Conservation (phyloP, 2,329 filamentous ascomycete species). For the Mycosphaerella sp. region DNA sequence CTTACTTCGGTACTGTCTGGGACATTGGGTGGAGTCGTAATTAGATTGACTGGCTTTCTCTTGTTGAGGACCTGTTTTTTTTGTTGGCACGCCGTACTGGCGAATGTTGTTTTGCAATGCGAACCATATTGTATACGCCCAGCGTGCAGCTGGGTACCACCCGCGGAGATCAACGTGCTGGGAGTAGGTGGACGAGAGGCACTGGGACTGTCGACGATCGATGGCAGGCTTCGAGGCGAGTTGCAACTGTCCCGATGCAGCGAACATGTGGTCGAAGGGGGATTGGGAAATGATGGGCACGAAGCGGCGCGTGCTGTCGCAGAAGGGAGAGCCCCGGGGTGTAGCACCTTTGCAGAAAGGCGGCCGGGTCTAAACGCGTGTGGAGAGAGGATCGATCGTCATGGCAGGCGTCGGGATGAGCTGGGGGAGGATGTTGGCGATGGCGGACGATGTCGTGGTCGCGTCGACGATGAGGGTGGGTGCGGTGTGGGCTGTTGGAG, state of each 20-base stretch:
- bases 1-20: constrained; percentile 79
- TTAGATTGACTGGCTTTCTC: constrained; percentile 83
- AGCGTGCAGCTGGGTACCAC: constrained; percentile 21
- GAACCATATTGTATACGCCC: constrained; percentile 23
- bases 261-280: constrained; percentile 4
- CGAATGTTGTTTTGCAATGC: constrained; percentile 8
- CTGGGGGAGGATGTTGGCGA: not conserved
- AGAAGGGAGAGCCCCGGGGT: constrained; percentile 5
- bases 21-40: constrained; percentile 63
- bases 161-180: constrained; percentile 8
- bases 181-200: constrained; percentile 48
- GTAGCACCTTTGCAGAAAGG: constrained; percentile 1
- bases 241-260: not conserved
- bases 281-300: not conserved
- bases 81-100: constrained; percentile 19
- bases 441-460: constrained; percentile 8
- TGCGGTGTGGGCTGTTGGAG: constrained; percentile 70
- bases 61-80: constrained; percentile 77
- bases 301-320: constrained; percentile 10
- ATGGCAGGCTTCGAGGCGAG: not conserved
- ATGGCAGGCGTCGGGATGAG: not conserved
- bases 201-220: constrained; percentile 2
- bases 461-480: constrained; percentile 1
- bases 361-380: constrained; percentile 6
- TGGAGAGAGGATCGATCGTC: not conserved